Evolutionary conservation across 2,329 filamentous ascomycete species (phyloP).

Genomic region (Arthrobotrys conoides): DNA sequence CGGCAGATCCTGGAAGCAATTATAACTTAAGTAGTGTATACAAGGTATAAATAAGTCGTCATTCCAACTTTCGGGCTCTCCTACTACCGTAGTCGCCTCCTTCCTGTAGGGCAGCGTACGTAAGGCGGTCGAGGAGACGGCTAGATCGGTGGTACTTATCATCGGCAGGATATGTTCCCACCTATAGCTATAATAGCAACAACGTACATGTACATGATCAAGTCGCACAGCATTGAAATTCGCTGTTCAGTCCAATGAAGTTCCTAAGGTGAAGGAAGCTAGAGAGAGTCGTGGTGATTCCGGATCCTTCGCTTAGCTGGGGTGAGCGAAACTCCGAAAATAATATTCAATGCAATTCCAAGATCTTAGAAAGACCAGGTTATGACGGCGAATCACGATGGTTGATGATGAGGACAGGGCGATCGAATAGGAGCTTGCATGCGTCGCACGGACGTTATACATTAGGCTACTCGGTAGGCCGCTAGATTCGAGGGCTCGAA

Average conservation of each 20-base stretch:
- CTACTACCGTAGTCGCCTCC: background rate
- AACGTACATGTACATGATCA: background rate
- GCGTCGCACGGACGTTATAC: background rate
- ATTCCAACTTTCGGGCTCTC: background rate
- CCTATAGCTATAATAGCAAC: background rate
- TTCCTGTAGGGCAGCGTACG: slow-evolving; percentile 6
- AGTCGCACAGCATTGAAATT: slow-evolving; percentile 7
- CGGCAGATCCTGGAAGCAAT: slow-evolving; percentile 15
- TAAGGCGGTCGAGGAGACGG: background rate
- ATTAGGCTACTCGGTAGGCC: slow-evolving; percentile 17
- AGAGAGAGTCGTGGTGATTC: slow-evolving; percentile 17
- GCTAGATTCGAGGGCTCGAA: background rate
- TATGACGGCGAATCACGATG: background rate
- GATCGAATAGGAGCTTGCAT: slow-evolving; percentile 2
- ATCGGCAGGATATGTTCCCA: slow-evolving; percentile 5
- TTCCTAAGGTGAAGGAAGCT: slow-evolving; percentile 16
- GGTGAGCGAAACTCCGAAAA: background rate
- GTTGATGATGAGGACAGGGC: background rate
- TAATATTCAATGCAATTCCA: background rate
- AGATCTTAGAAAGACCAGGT: background rate
- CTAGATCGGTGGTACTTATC: slow-evolving; percentile 1
- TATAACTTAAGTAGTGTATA: background rate
- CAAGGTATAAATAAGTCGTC: slow-evolving; percentile 14
- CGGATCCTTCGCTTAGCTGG: slow-evolving; percentile 49
- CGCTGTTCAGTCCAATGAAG: too few relatives aligned